These are phyloP conservation scores for Coemansia sp. DNA, from an alignment of 192 early-diverging fungal species.

Conservation along the genomic window DNA sequence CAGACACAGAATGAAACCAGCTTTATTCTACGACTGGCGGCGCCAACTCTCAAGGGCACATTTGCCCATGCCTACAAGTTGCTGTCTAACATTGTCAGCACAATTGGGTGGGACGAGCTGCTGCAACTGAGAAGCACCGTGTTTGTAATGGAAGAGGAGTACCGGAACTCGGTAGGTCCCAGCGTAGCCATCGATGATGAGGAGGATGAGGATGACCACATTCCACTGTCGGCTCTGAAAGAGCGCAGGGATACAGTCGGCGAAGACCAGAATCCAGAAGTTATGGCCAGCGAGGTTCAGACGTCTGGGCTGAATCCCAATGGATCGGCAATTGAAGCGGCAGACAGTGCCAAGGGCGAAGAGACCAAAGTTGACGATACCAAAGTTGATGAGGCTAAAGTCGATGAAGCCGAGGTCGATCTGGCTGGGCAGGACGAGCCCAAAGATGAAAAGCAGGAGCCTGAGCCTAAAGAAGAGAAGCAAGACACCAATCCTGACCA, in stretches of 20 bases:
- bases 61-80: constrained; percentile 87
- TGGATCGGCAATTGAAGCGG: neutral
- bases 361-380: neutral
- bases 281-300: constrained; percentile 11
- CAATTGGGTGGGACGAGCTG: constrained; percentile 96
- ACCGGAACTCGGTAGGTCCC: constrained; percentile 58
- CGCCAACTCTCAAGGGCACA: constrained; percentile 88
- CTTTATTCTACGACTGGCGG: constrained; percentile 80
- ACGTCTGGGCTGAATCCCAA: neutral
- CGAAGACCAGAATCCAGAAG: neutral
- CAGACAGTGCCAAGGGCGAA: constrained; percentile 12
- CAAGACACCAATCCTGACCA: neutral
- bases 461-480: neutral
- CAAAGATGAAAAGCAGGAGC: neutral
- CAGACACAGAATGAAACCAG: constrained; percentile 44
- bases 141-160: constrained; percentile 99
- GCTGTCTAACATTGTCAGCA: constrained; percentile 74
- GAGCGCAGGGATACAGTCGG: constrained; percentile 15
- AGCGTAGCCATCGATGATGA: constrained; percentile 40
- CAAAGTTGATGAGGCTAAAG: constrained; percentile 1
- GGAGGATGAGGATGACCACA: constrained; percentile 32
- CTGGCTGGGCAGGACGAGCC: neutral
- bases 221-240: constrained; percentile 34
- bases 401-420: neutral
- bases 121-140: constrained; percentile 80